These are phyloP conservation scores for Talaromyces pinophilus DNA, from an alignment of 2,329 filamentous ascomycete species.

Conservation along the genomic window DNA sequence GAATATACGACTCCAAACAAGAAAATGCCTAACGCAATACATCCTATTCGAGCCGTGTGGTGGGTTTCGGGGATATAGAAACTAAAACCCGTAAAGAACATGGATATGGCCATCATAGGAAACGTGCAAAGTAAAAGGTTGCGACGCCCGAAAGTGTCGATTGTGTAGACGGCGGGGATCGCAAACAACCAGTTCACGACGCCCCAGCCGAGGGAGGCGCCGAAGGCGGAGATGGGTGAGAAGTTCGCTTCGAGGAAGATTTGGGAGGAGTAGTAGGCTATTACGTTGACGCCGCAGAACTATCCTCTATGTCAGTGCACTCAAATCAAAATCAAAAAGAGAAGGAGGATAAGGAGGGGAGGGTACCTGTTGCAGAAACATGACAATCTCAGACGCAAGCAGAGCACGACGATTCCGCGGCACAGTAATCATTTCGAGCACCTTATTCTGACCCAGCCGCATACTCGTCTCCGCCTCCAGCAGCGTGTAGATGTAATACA, in stretches of 20 bases:
- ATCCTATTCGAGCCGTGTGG: conserved; percentile 40
- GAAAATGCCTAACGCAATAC: conserved; percentile 48
- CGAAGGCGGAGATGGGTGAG: conserved; percentile 53
- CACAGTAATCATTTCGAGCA: conserved; percentile 61
- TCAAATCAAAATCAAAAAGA: background rate
- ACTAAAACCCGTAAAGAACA: conserved; percentile 56
- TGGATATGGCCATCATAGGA: conserved; percentile 60
- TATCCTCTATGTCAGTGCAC: conserved; percentile 19
- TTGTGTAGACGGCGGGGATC: conserved; percentile 64
- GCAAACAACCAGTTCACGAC: conserved; percentile 67
- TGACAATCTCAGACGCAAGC: conserved; percentile 62
- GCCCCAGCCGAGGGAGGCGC: conserved; percentile 61
- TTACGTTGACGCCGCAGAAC: conserved; percentile 55
- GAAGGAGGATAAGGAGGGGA: background rate
- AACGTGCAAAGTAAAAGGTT: conserved; percentile 66
- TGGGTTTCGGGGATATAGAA: conserved; percentile 52
- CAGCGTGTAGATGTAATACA: conserved; percentile 54
- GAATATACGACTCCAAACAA: conserved; percentile 50
- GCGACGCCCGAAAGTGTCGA: conserved; percentile 67
- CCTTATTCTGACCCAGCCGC: conserved; percentile 51
- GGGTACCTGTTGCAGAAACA: conserved; percentile 65
- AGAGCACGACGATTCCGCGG: conserved; percentile 64
- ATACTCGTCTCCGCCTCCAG: conserved; percentile 62
- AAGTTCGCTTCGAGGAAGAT: conserved; percentile 60
- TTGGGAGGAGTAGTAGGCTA: conserved; percentile 62